phyloP scores from a whole-genome alignment of 108 stramenopile genomes.

The Discostella pseudostelligera region DNA sequence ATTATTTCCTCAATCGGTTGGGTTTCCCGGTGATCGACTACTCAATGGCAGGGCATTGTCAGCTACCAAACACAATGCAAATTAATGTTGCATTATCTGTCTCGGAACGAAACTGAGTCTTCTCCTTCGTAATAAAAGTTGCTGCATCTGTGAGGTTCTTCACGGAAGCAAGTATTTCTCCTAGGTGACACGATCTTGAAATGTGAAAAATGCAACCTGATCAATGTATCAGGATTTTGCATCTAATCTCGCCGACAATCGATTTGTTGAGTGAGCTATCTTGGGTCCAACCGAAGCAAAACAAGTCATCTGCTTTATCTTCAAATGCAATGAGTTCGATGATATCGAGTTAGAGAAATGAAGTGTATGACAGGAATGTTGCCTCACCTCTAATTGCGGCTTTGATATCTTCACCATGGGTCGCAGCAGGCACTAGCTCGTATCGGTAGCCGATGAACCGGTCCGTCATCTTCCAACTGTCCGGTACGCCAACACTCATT shows the following conservation, averaged over 20 bases:
- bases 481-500: constrained; percentile 5
- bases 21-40: no score
- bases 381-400: constrained; percentile 9
- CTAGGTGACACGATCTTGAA: constrained; percentile 18
- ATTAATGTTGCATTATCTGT: constrained; percentile 1
- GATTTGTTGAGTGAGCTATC: constrained; percentile 4
- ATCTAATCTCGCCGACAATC: constrained; percentile 20
- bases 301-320: constrained; percentile 9
- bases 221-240: constrained; percentile 24
- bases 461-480: constrained; percentile 24
- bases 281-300: constrained; percentile 34
- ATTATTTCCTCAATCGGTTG: no score
- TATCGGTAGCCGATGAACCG: constrained; percentile 22
- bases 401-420: background rate
- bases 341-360: background rate
- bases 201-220: constrained; percentile 20
- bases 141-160: constrained; percentile 28
- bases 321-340: background rate
- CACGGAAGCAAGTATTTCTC: constrained; percentile 31
- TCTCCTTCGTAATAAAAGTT: constrained; percentile 24
- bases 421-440: background rate
- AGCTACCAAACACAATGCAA: no score
- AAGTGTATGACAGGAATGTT: background rate
- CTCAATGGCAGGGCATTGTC: no score
- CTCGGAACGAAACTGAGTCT: constrained; percentile 8